Evolutionary conservation across 352 stramenopile species (phyloP), one percentile per base, ranked within the genome.

Genomic region (Pythium oligandrum): DNA sequence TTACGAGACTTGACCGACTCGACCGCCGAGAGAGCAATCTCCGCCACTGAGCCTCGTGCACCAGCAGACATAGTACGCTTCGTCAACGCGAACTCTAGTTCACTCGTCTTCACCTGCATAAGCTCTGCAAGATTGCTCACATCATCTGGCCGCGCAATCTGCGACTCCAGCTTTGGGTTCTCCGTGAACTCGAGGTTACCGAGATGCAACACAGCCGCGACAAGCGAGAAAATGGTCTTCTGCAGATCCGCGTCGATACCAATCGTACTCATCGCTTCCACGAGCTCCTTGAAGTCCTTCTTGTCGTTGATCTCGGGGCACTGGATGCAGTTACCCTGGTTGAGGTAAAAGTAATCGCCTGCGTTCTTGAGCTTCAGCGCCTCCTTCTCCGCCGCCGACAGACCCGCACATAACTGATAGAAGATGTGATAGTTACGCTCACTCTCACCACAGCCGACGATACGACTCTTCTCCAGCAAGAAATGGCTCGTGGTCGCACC

Each of bases 381-480:
- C n/a, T 68, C 77, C 61, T 91, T 90, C 4, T 93, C 75, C 2
- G 76, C 75, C 1, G 73, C 48, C 0, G 78, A 50, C 63, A 94
- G 73, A 38, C 88, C 93, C 0, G 86, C 81, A 60, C 95, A 95
- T 11, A 99, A 65, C 68, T 99, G 89, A 71, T 99, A 99, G 66
- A 99, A 99, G 38, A 99, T 96, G 71, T 99, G 97, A 77, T 98
- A 99, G 70, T 99, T 99, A 17, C 97, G 78, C 74, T 99, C 97
- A 3, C 90, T 71, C 12, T 95, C 67, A 4, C 79, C 83, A 68
- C 97, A 97, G 31, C 86, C 83, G 1, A 98, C 86, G 32, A 99
- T 94, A 12, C 96, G 92, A 54, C 95, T 97, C 71, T 99, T 99
- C 68, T 99, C 97, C 9, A 99, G 75, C 44, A 99, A 77, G 64